Base-by-base conservation (phyloP, 345 rosid species). In the Euphorbia pulcherrima region DNA sequence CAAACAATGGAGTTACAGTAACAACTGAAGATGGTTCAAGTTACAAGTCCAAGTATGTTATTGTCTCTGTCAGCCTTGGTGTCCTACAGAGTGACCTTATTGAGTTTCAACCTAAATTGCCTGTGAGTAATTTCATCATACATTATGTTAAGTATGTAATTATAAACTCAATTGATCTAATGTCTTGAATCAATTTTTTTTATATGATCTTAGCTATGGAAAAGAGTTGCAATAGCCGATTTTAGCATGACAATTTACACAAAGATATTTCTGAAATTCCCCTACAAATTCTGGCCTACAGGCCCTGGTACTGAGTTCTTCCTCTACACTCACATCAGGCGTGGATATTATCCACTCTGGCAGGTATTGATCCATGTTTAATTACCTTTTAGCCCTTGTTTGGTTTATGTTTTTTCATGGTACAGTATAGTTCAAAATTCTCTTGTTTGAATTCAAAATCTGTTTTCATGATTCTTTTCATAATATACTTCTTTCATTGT, bases 291-390 rank as follows among this genome's bases (percentile, higher is more conserved):
- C 65, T 80, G 80, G 83, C 78, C 78, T 1, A 8, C 61, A 8
- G 83, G 80, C 2, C 63, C 62, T 11, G 76, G 75, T 20, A 80
- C 78, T 0, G 80, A 80, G 62, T 67, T 80, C 76, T 74, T 73
- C 66, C 27, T 73, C 13, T 70, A 76, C 17, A 65, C 64, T 2
- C 76, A 74, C 20, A 62, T 12, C 23, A 64, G 46, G 57, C 74
- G 76, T 0, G 78, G 83, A 1, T 75, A 75, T 63, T 69, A 72
- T 24, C 74, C 77, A 8, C 8, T 69, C 2, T 75, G 75, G 80
- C 80, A 69, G 75, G 79, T 75, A 52, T 10, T 4, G 2, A 10
- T 12, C 13, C 26, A 41, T 41, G 8, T 41, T 41, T 41, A 41
- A 41, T 41, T 12, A n/a, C n/a, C n/a, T n/a, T n/a, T n/a, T n/a